These are phyloP conservation scores for Malbranchea zuffiana DNA, from an alignment of 2,329 filamentous ascomycete genomes.

Conservation along the genomic window DNA sequence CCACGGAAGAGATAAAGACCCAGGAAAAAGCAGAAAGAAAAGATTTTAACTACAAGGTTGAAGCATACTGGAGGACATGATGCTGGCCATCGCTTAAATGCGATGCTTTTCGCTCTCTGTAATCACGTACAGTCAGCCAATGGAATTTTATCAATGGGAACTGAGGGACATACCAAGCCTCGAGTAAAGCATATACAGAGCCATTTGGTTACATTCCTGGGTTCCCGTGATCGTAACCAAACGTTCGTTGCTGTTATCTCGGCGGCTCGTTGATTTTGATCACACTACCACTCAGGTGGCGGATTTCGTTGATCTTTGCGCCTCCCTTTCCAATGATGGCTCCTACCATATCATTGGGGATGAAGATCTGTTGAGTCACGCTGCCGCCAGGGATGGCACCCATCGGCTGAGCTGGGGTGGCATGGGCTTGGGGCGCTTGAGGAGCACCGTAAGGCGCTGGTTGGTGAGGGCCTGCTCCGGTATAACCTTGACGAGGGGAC, in stretches of 20 bases:
- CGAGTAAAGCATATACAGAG: constrained; percentile 98
- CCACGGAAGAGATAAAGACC: neutral
- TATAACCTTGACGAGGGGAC: constrained; percentile 64
- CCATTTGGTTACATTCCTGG: constrained; percentile 98
- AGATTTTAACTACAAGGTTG: neutral
- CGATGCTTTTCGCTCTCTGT: constrained; percentile 68
- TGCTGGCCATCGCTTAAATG: constrained; percentile 35
- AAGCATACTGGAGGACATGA: neutral
- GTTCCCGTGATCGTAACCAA: constrained; percentile 96
- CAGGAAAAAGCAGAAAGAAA: neutral
- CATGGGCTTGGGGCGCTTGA: constrained; percentile 50
- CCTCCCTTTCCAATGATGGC: constrained; percentile 98
- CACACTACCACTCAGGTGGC: constrained; percentile 90
- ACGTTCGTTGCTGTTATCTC: constrained; percentile 97
- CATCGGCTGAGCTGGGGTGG: constrained; percentile 59
- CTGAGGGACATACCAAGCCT: constrained; percentile 61
- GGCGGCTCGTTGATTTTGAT: constrained; percentile 99
- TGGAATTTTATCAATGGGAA: neutral
- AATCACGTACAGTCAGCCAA: neutral
- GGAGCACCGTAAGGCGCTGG: constrained; percentile 57
- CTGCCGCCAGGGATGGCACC: constrained; percentile 67
- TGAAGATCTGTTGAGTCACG: constrained; percentile 95
- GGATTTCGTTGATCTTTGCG: constrained; percentile 98
- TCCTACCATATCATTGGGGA: constrained; percentile 98
- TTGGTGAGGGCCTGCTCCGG: constrained; percentile 67